These are phyloP conservation scores for Polygonum maritimum DNA, from an alignment of 148 eudicot species.

Conservation along the genomic window DNA sequence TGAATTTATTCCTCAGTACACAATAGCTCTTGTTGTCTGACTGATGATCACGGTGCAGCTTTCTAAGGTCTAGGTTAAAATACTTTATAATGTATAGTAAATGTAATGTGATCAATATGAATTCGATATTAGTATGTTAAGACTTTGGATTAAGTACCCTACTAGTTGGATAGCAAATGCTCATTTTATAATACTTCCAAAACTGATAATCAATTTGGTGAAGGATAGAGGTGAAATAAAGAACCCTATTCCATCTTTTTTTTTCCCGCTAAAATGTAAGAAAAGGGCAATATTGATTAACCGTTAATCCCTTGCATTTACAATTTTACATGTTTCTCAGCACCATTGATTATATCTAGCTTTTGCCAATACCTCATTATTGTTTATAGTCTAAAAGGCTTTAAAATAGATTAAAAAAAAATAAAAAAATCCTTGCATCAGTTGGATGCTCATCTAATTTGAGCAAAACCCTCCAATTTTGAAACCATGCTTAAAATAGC, in stretches of 20 bases:
- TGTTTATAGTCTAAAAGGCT: not conserved
- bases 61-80: not conserved
- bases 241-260: too few relatives aligned
- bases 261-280: too few relatives aligned
- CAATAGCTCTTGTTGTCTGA: not conserved
- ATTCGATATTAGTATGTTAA: too few relatives aligned
- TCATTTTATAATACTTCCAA: too few relatives aligned
- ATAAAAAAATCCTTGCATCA: too few relatives aligned
- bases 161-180: too few relatives aligned
- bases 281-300: too few relatives aligned
- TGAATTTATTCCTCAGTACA: not conserved
- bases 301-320: not conserved
- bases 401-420: not conserved
- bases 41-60: not conserved
- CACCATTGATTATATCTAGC: not conserved
- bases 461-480: not conserved
- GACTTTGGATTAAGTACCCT: too few relatives aligned
- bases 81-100: too few relatives aligned
- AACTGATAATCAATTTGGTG: too few relatives aligned
- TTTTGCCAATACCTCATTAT: not conserved
- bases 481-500: constrained; percentile 1
- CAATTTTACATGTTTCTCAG: not conserved
- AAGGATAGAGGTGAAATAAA: too few relatives aligned
- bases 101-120: too few relatives aligned
- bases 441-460: not conserved